Conservation (phyloP, 306 rosid genomes). For the Dalbergia oliveri region DNA sequence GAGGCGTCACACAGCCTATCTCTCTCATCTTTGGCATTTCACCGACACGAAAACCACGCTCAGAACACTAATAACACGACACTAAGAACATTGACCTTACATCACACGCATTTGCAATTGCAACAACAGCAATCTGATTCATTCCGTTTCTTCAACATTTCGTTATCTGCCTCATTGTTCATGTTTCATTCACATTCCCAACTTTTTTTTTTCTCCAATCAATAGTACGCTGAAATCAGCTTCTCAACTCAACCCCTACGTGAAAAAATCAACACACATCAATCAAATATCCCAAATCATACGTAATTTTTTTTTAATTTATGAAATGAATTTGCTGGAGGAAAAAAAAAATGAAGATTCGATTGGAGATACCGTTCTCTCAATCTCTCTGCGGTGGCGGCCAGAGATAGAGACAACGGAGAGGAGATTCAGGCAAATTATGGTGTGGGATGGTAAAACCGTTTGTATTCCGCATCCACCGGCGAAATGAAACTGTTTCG, state of each 20-base stretch:
- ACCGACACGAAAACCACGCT: background rate
- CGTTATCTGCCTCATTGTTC: slow-evolving; percentile 38
- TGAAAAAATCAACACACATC: background rate
- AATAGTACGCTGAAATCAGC: background rate
- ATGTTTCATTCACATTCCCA: background rate
- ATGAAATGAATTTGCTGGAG: no score
- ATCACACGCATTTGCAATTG: slow-evolving; percentile 5
- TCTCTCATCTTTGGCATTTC: slow-evolving; percentile 8
- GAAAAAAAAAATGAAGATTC: background rate
- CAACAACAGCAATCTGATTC: slow-evolving; percentile 16
- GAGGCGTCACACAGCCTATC: background rate
- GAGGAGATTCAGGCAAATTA: slow-evolving; percentile 9
- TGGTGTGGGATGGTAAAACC: slow-evolving; percentile 41
- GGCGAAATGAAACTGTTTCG: slow-evolving; percentile 51
- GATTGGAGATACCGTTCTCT: slow-evolving; percentile 40
- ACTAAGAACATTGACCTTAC: background rate
- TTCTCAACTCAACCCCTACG: slow-evolving; percentile 27
- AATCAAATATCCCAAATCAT: background rate
- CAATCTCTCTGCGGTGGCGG: slow-evolving; percentile 34
- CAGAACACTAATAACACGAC: slow-evolving; percentile 28
- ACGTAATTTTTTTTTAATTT: background rate
- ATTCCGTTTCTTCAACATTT: slow-evolving; percentile 21
- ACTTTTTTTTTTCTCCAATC: background rate
- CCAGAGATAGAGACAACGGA: slow-evolving; percentile 51
- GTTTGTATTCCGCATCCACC: slow-evolving; percentile 47